A percentile compares a stretch with the other conserved stretches of the same genome.
Conservation (phyloP, 164 flowering plant genomes). For the Paratinospora sagittata region DNA sequence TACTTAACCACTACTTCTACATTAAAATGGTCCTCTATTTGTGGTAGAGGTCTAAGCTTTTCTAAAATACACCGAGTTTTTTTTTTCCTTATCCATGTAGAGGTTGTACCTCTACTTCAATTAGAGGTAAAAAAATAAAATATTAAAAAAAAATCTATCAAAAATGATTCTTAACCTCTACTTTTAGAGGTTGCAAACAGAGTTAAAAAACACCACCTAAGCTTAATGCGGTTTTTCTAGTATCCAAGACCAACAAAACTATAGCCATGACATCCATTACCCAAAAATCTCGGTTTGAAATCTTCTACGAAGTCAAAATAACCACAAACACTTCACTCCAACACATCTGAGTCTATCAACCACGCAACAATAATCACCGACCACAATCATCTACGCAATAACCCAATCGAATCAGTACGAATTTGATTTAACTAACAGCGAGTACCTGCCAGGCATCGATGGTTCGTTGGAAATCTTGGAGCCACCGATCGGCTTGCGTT, state of each 20-base stretch:
- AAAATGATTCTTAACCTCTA: too few species aligned
- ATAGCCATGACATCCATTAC: background rate
- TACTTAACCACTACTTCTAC: too few species aligned
- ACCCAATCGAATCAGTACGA: background rate
- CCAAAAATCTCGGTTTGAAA: background rate
- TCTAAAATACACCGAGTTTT: too few species aligned
- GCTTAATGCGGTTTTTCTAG: background rate
- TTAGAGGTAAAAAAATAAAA: too few species aligned
- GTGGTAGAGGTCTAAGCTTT: too few species aligned
- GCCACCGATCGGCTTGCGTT: constrained; percentile 92
- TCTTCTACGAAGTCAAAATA: background rate
- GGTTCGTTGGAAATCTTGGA: constrained; percentile 93
- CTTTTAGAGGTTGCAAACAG: too few species aligned
- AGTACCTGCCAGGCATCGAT: constrained; percentile 98
- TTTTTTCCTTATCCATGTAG: too few species aligned
- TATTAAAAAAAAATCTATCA: too few species aligned
- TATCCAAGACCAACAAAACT: background rate
- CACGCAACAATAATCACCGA: background rate
- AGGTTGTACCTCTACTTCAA: too few species aligned
- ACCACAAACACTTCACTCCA: background rate
- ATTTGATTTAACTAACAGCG: background rate
- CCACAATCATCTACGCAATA: too few species aligned
- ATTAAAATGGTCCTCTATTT: too few species aligned
- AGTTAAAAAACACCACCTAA: too few species aligned
- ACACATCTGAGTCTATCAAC: background rate